phyloP scores from a whole-genome alignment of 345 rosid genomes.

The Viola odorata region DNA sequence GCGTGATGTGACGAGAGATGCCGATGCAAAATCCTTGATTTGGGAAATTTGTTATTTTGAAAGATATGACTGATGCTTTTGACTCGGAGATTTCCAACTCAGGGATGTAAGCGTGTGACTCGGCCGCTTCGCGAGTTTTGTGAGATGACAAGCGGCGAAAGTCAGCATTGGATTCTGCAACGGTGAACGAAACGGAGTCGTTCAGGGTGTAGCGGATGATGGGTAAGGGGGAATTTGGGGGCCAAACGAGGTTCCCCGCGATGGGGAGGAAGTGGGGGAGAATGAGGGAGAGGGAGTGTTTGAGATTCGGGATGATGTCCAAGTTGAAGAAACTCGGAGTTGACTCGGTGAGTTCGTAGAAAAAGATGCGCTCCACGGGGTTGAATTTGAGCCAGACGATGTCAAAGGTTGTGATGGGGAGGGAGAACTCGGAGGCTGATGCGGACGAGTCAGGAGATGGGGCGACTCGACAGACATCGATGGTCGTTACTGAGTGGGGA shows the following conservation, averaged over 20 bases:
- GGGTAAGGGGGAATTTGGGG: slow-evolving; percentile 17
- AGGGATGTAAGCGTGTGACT: slow-evolving; percentile 30
- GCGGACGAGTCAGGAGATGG: slow-evolving; percentile 10
- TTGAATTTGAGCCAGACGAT: slow-evolving; percentile 20
- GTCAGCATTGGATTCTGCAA: slow-evolving; percentile 33
- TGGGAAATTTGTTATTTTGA: slow-evolving; percentile 22
- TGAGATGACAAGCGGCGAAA: slow-evolving; percentile 21
- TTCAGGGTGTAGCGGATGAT: slow-evolving; percentile 16
- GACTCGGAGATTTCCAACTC: slow-evolving; percentile 22
- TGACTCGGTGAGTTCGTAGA: slow-evolving; percentile 22
- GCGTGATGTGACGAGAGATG: slow-evolving; percentile 11
- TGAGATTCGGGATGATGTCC: slow-evolving; percentile 31
- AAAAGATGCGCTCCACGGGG: slow-evolving; percentile 35
- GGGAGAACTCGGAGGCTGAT: slow-evolving; percentile 14
- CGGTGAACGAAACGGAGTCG: slow-evolving; percentile 28
- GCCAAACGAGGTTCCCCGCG: slow-evolving; percentile 27
- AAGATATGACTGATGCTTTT: not conserved
- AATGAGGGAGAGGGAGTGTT: slow-evolving; percentile 29
- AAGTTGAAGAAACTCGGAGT: slow-evolving; percentile 30
- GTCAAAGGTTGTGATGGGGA: slow-evolving; percentile 31
- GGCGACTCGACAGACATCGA: slow-evolving; percentile 19
- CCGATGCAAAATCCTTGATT: slow-evolving; percentile 18
- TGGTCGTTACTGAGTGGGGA: slow-evolving; percentile 4
- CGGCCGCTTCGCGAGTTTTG: slow-evolving; percentile 14
- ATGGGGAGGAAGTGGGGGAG: slow-evolving; percentile 34